A percentile compares a stretch with the other conserved stretches of the same genome.
Conservation (phyloP, 768 basidiomycete species). For the Cantharellus anzutake region DNA sequence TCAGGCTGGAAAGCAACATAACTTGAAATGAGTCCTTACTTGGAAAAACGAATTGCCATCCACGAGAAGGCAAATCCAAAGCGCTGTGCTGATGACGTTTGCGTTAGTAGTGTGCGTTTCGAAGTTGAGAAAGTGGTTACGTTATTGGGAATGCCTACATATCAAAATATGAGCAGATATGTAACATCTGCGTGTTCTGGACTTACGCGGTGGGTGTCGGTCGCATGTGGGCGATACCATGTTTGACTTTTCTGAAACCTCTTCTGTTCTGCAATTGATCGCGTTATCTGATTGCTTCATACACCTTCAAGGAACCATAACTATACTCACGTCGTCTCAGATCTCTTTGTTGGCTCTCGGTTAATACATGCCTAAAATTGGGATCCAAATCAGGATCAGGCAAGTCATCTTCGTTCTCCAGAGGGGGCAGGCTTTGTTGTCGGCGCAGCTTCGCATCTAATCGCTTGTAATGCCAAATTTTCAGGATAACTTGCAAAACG, state of each 20-base stretch:
- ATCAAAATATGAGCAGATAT: background rate
- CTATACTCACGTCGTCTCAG: conserved; percentile 38
- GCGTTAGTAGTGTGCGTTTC: background rate
- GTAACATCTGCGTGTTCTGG: background rate
- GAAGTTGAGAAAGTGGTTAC: conserved; percentile 24
- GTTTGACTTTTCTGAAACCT: conserved; percentile 55
- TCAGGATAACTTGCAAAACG: conserved; percentile 21
- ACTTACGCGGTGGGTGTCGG: conserved; percentile 35
- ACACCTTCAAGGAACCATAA: background rate
- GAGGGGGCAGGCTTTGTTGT: conserved; percentile 42
- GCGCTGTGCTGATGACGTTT: conserved; percentile 29
- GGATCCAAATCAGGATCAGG: conserved; percentile 59
- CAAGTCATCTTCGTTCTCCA: conserved; percentile 59
- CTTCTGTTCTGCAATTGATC: conserved; percentile 32
- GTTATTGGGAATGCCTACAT: conserved; percentile 49
- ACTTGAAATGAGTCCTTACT: conserved; percentile 17
- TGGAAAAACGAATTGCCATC: conserved; percentile 73
- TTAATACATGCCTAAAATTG: conserved; percentile 53
- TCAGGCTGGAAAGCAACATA: conserved; percentile 3
- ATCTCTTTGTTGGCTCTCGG: conserved; percentile 41
- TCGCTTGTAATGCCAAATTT: conserved; percentile 59
- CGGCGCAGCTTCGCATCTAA: conserved; percentile 36
- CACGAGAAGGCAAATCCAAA: conserved; percentile 52
- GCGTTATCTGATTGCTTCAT: background rate
- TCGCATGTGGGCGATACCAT: conserved; percentile 77